Evolutionary conservation across 148 eudicot genomes (phyloP).

Genomic region (Rhododendron griersonianum): DNA sequence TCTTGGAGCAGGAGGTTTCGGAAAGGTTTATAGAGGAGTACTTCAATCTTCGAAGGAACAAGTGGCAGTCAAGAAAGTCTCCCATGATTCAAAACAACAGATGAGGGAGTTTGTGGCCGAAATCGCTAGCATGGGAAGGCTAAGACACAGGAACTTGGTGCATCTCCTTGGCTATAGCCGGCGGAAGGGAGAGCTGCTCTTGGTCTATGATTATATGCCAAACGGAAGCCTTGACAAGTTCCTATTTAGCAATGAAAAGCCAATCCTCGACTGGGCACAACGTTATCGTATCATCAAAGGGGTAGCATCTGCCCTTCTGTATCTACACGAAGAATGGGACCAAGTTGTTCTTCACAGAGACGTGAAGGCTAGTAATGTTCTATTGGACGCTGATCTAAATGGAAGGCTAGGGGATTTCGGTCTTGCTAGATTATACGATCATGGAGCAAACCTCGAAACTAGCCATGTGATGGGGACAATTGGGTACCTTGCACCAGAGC

Average conservation of each 20-base stretch:
- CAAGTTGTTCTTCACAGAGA: constrained; percentile 47
- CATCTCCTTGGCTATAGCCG: constrained; percentile 42
- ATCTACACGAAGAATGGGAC: constrained; percentile 51
- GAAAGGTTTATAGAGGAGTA: constrained; percentile 42
- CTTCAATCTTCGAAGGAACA: constrained; percentile 12
- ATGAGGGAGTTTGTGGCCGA: constrained; percentile 35
- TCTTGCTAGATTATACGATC: constrained; percentile 37
- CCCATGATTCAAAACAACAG: constrained; percentile 39
- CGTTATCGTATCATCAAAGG: constrained; percentile 31
- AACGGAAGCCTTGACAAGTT: constrained; percentile 42
- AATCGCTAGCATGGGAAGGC: constrained; percentile 32
- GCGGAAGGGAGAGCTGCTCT: constrained; percentile 3
- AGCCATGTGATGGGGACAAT: constrained; percentile 42
- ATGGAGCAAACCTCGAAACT: constrained; percentile 34
- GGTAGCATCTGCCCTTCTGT: constrained; percentile 41
- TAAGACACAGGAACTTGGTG: constrained; percentile 42
- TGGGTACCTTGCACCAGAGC: constrained; percentile 47
- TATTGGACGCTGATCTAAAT: constrained; percentile 30
- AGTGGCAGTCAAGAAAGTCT: constrained; percentile 35
- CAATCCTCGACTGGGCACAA: constrained; percentile 16
- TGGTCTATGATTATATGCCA: constrained; percentile 24
- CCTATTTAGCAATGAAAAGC: constrained; percentile 17
- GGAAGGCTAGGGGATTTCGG: constrained; percentile 52
- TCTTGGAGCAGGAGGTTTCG: constrained; percentile 41
- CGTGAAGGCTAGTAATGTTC: constrained; percentile 41